Percentiles rank a stretch among this genome's conserved stretches.
phyloP scores from a whole-genome alignment of 495 filamentous ascomycete genomes.

The Hyphodiscus hymeniophilus region DNA sequence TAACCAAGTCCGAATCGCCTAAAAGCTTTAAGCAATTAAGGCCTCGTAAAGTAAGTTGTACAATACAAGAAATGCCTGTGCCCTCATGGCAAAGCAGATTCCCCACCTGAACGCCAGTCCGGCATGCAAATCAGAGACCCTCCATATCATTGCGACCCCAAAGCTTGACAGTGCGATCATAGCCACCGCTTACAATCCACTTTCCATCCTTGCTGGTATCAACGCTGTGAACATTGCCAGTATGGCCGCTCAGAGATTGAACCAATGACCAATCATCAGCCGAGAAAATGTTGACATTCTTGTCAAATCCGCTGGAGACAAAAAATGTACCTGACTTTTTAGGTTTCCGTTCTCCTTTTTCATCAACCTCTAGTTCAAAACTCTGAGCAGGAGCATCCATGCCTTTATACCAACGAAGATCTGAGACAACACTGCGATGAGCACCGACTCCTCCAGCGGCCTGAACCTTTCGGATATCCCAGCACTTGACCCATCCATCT shows the following conservation, averaged over 20 bases:
- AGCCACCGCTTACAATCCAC: conserved; percentile 90
- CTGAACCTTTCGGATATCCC: conserved; percentile 87
- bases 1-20: no score
- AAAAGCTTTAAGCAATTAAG: no score
- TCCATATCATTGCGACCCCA: conserved; percentile 82
- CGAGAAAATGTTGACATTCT: conserved; percentile 90
- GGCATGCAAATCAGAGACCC: conserved; percentile 24
- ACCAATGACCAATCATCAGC: conserved; percentile 92
- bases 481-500: conserved; percentile 95
- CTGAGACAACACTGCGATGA: conserved; percentile 84
- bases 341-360: conserved; percentile 50
- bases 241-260: conserved; percentile 82
- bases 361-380: conserved; percentile 47
- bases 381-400: conserved; percentile 54
- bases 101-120: no score
- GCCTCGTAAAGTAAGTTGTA: no score
- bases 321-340: conserved; percentile 81
- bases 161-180: conserved; percentile 91
- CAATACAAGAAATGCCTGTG: no score
- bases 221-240: conserved; percentile 80
- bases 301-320: conserved; percentile 85
- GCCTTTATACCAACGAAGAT: conserved; percentile 91
- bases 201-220: conserved; percentile 77
- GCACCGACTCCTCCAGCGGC: conserved; percentile 79
- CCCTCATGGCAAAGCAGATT: no score